phyloP scores from a whole-genome alignment of 1,139 yeast species.

The Geotrichum cucujoidarum region DNA sequence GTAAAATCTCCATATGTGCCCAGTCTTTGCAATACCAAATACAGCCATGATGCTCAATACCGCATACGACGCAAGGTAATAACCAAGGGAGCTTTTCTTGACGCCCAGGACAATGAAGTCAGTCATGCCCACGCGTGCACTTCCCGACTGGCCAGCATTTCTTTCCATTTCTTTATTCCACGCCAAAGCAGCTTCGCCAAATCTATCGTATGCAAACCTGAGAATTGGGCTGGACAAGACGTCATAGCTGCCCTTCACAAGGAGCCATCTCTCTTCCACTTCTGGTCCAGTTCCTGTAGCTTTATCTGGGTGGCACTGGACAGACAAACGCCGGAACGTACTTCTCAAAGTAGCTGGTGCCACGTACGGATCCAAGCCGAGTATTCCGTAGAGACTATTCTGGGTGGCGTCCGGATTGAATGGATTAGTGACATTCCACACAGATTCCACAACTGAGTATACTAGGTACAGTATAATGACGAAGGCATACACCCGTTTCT shows the following conservation, averaged over 20 bases:
- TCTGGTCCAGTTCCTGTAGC: constrained; percentile 10
- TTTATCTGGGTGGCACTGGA: constrained; percentile 38
- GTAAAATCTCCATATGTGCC: constrained; percentile 29
- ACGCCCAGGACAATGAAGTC: constrained; percentile 22
- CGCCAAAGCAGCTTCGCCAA: constrained; percentile 26
- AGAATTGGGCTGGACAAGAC: constrained; percentile 27
- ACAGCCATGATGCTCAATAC: constrained; percentile 24
- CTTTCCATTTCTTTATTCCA: constrained; percentile 14
- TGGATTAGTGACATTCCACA: constrained; percentile 19
- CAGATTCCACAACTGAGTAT: constrained; percentile 17
- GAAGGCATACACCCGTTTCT: constrained; percentile 6
- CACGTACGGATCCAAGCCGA: constrained; percentile 22
- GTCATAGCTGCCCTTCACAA: constrained; percentile 31
- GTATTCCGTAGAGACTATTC: constrained; percentile 22
- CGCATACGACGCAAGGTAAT: constrained; percentile 24
- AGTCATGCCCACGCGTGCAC: constrained; percentile 6
- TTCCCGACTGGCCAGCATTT: constrained; percentile 12
- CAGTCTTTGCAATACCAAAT: constrained; percentile 25
- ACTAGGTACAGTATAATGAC: constrained; percentile 15
- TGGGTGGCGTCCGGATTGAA: constrained; percentile 6
- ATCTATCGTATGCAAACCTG: constrained; percentile 36
- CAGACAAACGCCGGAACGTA: constrained; percentile 29
- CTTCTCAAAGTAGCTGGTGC: constrained; percentile 23
- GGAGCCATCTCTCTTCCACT: constrained; percentile 26
- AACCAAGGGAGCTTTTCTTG: constrained; percentile 20